Percentiles rank a stretch among this genome's conserved stretches.
These are phyloP conservation scores for Colletotrichum truncatum DNA, from an alignment of 2,329 filamentous ascomycete species.

Conservation along the genomic window DNA sequence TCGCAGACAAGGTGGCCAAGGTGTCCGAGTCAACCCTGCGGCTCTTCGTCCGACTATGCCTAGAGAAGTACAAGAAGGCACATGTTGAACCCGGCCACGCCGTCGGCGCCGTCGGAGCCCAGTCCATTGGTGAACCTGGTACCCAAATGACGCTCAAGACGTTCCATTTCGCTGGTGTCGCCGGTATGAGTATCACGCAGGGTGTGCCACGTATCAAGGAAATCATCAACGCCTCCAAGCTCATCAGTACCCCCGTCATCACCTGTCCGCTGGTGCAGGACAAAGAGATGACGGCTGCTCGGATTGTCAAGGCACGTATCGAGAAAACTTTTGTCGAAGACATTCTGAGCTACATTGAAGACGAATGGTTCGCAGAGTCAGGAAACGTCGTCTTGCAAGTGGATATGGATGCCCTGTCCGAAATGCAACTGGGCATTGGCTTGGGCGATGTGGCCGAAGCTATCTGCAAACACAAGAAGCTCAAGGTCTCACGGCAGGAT, in stretches of 20 bases:
- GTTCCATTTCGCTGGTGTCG: slow-evolving; percentile 99
- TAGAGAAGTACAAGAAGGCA: slow-evolving; percentile 90
- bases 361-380: slow-evolving; percentile 83
- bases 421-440: slow-evolving; percentile 83
- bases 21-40: slow-evolving; percentile 79
- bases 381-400: slow-evolving; percentile 84
- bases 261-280: slow-evolving; percentile 84
- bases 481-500: slow-evolving; percentile 77
- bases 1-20: slow-evolving; percentile 80
- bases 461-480: slow-evolving; percentile 83
- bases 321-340: slow-evolving; percentile 94
- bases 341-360: slow-evolving; percentile 81
- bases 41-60: slow-evolving; percentile 81
- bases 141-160: slow-evolving; percentile 99
- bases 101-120: slow-evolving; percentile 94
- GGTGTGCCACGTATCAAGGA: slow-evolving; percentile 99
- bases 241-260: slow-evolving; percentile 94
- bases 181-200: slow-evolving; percentile 98
- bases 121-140: slow-evolving; percentile 97
- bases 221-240: slow-evolving; percentile 97
- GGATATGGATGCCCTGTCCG: slow-evolving; percentile 79
- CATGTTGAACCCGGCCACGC: slow-evolving; percentile 95
- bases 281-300: slow-evolving; percentile 79
- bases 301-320: slow-evolving; percentile 90
- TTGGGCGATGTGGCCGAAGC: slow-evolving; percentile 78